A percentile compares a stretch with the other conserved stretches of the same genome.
Conservation (phyloP, 495 filamentous ascomycete genomes). For the Lophiotrema nucula region DNA sequence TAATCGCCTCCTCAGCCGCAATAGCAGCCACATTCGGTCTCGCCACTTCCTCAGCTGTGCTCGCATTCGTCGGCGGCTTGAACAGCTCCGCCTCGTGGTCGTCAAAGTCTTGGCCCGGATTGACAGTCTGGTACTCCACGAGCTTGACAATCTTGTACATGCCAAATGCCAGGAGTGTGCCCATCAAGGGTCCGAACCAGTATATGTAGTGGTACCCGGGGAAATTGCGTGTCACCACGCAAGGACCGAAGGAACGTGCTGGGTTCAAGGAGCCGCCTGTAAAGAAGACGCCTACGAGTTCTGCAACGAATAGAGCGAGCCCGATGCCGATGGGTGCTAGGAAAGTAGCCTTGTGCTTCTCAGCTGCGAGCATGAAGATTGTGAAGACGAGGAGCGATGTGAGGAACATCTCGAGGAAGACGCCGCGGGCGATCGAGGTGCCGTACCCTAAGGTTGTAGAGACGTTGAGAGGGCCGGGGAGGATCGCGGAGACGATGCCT, state of each 20-base stretch:
- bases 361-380: constrained; percentile 78
- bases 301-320: constrained; percentile 64
- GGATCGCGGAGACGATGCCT: constrained; percentile 60
- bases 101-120: constrained; percentile 67
- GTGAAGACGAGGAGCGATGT: constrained; percentile 75
- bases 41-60: constrained; percentile 17
- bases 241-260: constrained; percentile 67
- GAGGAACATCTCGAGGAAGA: constrained; percentile 79
- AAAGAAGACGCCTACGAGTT: constrained; percentile 68
- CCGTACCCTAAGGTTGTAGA: constrained; percentile 58
- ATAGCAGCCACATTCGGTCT: constrained; percentile 34
- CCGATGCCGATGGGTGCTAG: constrained; percentile 81
- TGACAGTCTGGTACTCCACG: constrained; percentile 73
- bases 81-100: constrained; percentile 39
- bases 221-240: constrained; percentile 64
- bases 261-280: constrained; percentile 74
- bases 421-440: constrained; percentile 60
- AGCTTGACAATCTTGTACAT: constrained; percentile 49
- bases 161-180: constrained; percentile 40
- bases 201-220: constrained; percentile 70
- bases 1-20: constrained; percentile 23
- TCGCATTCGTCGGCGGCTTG: constrained; percentile 21
- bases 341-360: constrained; percentile 78
- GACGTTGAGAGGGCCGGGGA: constrained; percentile 62
- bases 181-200: constrained; percentile 44